A percentile compares a stretch with the other conserved stretches of the same genome.
These are phyloP conservation scores for Diaporthe sp. DNA, from an alignment of 2,329 filamentous ascomycete species.

Conservation along the genomic window DNA sequence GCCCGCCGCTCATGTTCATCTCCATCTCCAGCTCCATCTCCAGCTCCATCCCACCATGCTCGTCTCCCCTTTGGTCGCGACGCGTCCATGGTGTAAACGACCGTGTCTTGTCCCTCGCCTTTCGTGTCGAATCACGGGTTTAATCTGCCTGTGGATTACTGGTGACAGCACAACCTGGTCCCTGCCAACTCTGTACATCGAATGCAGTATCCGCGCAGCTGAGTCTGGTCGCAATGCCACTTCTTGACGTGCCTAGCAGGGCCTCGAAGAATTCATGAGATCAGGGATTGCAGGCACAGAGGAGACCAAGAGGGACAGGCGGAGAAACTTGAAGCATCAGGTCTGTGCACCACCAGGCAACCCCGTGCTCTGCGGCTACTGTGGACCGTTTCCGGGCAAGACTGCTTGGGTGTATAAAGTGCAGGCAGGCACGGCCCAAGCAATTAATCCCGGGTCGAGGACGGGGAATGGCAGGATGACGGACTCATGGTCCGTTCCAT, in stretches of 20 bases:
- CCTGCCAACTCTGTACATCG: too few relatives aligned
- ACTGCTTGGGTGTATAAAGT: background rate
- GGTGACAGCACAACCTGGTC: background rate
- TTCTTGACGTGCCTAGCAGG: background rate
- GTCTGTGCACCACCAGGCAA: constrained; percentile 14
- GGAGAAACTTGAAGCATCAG: background rate
- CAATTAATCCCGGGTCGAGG: background rate
- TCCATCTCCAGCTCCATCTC: constrained; percentile 8
- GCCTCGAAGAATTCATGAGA: background rate
- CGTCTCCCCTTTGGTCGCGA: background rate
- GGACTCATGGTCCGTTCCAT: background rate
- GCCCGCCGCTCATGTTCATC: constrained; percentile 1
- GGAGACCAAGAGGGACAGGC: background rate
- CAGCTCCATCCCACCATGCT: background rate
- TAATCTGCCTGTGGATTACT: background rate
- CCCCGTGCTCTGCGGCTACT: background rate
- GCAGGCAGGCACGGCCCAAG: background rate
- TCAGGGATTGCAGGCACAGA: constrained; percentile 2
- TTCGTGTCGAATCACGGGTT: background rate
- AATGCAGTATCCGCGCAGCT: background rate
- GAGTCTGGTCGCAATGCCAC: background rate
- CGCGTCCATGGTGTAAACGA: background rate
- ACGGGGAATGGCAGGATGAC: background rate
- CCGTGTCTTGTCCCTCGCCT: background rate
- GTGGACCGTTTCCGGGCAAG: background rate